These are phyloP conservation scores for Phragmites australis DNA, from an alignment of 176 grass and related monocot species.

Conservation along the genomic window DNA sequence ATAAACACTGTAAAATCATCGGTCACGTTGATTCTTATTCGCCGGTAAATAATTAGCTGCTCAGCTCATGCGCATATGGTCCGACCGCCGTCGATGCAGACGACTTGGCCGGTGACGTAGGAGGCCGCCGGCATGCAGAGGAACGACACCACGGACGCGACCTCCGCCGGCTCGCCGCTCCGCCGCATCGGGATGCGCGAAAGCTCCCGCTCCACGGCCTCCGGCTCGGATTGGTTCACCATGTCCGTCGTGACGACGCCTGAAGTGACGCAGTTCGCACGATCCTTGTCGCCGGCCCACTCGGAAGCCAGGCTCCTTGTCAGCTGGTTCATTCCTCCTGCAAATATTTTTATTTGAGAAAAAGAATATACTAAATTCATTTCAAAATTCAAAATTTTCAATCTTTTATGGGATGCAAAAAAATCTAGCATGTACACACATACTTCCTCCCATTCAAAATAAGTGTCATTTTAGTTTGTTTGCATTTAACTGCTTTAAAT, in stretches of 20 bases:
- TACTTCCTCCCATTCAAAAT: too few relatives aligned
- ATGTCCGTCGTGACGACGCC: background rate
- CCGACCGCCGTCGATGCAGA: background rate
- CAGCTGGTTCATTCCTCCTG: slow-evolving; percentile 40
- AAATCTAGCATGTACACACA: too few relatives aligned
- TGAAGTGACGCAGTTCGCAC: slow-evolving; percentile 42
- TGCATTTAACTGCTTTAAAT: too few relatives aligned
- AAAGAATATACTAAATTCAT: background rate
- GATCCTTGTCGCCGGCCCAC: slow-evolving; percentile 35
- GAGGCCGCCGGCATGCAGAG: slow-evolving; percentile 16
- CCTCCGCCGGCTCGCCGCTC: background rate
- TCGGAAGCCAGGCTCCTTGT: slow-evolving; percentile 41
- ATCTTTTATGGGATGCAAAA: too few relatives aligned
- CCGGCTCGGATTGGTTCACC: background rate
- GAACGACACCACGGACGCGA: background rate
- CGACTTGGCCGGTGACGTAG: slow-evolving; percentile 5
- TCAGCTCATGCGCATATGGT: background rate
- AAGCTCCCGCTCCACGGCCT: too few relatives aligned
- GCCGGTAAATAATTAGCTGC: background rate
- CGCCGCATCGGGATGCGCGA: background rate
- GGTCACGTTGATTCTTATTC: background rate
- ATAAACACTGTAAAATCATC: background rate
- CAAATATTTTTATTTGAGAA: background rate
- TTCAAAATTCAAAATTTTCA: too few relatives aligned
- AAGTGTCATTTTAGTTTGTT: too few relatives aligned